Evolutionary conservation across 2,329 filamentous ascomycete species (phyloP), one percentile per base, ranked within the genome.

Genomic region (Bipolaris cookei): DNA sequence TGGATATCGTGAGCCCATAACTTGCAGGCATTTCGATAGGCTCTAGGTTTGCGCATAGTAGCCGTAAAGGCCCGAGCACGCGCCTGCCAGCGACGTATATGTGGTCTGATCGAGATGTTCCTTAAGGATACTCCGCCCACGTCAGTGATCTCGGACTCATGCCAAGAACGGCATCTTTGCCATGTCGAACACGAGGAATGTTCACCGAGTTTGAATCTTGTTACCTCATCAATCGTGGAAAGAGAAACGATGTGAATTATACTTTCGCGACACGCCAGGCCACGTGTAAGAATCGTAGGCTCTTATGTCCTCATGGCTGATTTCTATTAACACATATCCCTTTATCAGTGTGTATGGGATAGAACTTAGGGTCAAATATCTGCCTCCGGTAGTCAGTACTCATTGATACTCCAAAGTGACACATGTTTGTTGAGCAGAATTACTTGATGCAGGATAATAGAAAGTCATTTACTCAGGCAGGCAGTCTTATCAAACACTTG

Each of bases 31-130:
- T 23, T 38, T 37, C 18, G 23, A 47, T 18, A n/a, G 32, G 38
- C 18, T 23, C 16, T 47, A 41, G 42, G 53, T 48, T 35, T 43
- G 37, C 38, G 32, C 44, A 34, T 32, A 37, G 44, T 50, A 20
- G 50, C 54, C 54, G 54, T 28, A 41, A 34, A 51, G 38, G 49
- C 25, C 54, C 54, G 54, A 52, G 49, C 54, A 53, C 42, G 34
- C 35, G 35, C 41, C 28, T 34, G 20, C 28, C 21, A 56, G 44
- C 35, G 35, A 13, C 14, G 20, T 46, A 32, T 41, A 34, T 21
- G 49, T 53, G 54, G 49, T 42, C 42, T 46, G 54, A 56, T 56
- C 42, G n/a, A 53, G 42, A 46, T 35, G 48, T 30, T 52, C 39
- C 14, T 47, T 28, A 34, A 46, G 28, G 23, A 47, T 37, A 21